These are phyloP conservation scores for Russula lepida DNA, from an alignment of 768 basidiomycete genomes.

Conservation along the genomic window DNA sequence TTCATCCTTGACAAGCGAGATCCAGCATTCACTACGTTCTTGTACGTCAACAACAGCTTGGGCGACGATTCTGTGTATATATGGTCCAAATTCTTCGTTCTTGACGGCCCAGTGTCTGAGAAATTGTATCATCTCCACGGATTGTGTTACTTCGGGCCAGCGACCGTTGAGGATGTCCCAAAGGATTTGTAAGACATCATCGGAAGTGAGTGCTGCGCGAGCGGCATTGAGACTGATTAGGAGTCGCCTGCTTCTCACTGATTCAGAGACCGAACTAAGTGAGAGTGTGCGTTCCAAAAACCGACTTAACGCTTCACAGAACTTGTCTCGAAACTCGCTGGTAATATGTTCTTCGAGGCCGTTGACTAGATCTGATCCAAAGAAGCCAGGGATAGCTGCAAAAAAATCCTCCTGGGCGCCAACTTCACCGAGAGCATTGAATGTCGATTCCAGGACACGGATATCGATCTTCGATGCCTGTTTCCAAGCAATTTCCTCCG, in stretches of 20 bases:
- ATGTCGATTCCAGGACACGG: neutral
- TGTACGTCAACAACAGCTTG: neutral
- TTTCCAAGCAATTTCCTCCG: neutral
- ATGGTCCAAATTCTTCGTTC: neutral
- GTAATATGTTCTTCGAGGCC: neutral
- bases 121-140: neutral
- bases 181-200: neutral
- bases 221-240: neutral
- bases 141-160: neutral
- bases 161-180: neutral
- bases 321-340: neutral
- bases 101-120: neutral
- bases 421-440: neutral
- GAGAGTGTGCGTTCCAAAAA: neutral
- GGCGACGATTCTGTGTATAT: neutral
- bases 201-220: neutral
- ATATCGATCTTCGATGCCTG: neutral
- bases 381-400: neutral
- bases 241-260: neutral
- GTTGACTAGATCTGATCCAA: neutral
- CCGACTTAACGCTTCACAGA: neutral
- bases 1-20: neutral
- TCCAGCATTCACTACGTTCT: neutral
- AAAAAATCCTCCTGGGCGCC: neutral
- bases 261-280: neutral